Conservation (phyloP, 176 grass and related monocot genomes). For the Aegilops sharonensis region DNA sequence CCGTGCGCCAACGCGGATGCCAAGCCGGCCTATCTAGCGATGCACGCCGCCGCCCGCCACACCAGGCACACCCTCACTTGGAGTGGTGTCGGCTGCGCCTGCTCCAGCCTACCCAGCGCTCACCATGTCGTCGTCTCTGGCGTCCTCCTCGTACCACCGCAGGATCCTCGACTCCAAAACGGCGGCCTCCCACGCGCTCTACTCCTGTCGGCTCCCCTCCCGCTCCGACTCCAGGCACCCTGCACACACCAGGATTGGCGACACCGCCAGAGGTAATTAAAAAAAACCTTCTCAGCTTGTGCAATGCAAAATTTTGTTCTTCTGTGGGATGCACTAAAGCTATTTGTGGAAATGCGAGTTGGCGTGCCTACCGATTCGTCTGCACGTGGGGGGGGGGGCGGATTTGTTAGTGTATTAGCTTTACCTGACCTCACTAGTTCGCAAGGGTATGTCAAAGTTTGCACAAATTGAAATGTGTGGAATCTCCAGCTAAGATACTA, state of each 20-base stretch:
- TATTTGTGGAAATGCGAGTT: neutral
- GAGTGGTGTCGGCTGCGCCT: neutral
- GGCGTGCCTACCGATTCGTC: neutral
- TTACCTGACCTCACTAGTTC: neutral
- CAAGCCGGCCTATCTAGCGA: neutral
- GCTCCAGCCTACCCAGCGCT: neutral
- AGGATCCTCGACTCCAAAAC: constrained; percentile 28
- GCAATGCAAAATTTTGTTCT: no score
- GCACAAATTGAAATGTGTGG: neutral
- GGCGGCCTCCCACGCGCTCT: neutral
- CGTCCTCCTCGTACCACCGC: constrained; percentile 30
- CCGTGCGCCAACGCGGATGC: no score
- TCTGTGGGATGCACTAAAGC: no score
- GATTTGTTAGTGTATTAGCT: no score
- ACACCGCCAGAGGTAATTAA: constrained; percentile 24
- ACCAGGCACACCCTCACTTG: neutral
- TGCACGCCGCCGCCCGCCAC: neutral
- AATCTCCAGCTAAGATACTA: neutral
- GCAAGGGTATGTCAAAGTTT: neutral
- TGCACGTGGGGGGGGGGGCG: no score
- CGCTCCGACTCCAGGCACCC: constrained; percentile 4
- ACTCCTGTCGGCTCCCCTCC: constrained; percentile 22
- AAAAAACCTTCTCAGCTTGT: neutral
- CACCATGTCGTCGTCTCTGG: constrained; percentile 25
- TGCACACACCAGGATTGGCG: constrained; percentile 17